Evolutionary conservation across 116 monocot species (phyloP).

Genomic region (Dioscorea cayenensis): DNA sequence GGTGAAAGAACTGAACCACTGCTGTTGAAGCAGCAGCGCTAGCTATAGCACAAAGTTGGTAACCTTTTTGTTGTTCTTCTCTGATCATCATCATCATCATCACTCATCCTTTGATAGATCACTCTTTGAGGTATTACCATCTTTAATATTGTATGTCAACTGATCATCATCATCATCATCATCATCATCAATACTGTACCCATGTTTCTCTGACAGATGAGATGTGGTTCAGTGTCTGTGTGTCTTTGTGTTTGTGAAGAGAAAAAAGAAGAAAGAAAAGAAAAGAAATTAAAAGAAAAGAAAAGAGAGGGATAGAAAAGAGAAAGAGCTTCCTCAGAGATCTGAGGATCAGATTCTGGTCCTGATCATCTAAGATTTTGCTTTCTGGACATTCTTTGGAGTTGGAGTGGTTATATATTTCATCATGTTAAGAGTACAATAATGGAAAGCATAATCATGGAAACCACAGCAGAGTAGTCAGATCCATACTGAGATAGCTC

Average conservation of each 20-base stretch:
- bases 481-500: slow-evolving; percentile 1
- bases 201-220: no score
- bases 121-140: no score
- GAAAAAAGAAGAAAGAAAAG: neutral
- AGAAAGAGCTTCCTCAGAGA: neutral
- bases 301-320: neutral
- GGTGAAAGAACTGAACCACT: slow-evolving; percentile 7
- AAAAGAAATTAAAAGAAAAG: neutral
- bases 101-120: no score
- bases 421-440: slow-evolving; percentile 1
- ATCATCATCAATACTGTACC: no score
- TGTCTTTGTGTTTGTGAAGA: neutral
- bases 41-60: no score
- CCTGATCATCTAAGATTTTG: slow-evolving; percentile 2
- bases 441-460: slow-evolving; percentile 8
- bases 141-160: no score
- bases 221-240: neutral
- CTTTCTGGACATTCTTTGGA: slow-evolving; percentile 1
- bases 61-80: neutral
- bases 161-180: no score
- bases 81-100: neutral
- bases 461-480: slow-evolving; percentile 1
- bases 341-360: neutral
- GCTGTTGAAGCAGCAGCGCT: neutral
- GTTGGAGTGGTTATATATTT: neutral